Conservation (phyloP, 495 filamentous ascomycete genomes). For the Lentithecium fluviatile region DNA sequence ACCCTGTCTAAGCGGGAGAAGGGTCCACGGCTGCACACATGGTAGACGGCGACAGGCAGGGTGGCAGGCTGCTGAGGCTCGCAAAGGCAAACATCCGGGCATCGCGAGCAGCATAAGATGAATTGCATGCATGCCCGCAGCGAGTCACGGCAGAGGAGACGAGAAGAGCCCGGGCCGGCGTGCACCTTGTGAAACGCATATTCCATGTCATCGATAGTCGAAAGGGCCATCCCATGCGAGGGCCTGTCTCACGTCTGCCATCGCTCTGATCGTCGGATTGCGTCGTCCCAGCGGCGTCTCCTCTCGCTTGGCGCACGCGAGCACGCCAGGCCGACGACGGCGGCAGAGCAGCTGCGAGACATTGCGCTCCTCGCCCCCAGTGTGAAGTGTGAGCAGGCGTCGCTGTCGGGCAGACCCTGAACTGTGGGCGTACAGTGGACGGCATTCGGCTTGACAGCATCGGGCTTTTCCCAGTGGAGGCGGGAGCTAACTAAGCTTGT, state of each 20-base stretch:
- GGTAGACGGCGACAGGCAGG: slow-evolving; percentile 10
- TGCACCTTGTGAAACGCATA: slow-evolving; percentile 28
- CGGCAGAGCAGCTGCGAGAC: background rate
- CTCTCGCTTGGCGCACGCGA: slow-evolving; percentile 14
- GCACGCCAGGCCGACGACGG: background rate
- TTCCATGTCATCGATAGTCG: slow-evolving; percentile 17
- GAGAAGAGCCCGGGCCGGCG: slow-evolving; percentile 3
- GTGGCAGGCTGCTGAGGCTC: background rate
- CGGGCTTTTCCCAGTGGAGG: no score
- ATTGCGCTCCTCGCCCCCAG: background rate
- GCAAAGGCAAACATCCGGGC: no score
- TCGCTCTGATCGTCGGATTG: slow-evolving; percentile 20
- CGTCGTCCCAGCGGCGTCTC: slow-evolving; percentile 14
- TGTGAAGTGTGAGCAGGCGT: background rate
- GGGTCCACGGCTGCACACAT: slow-evolving; percentile 1
- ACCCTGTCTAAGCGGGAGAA: background rate
- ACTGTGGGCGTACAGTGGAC: background rate
- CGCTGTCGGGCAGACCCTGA: background rate
- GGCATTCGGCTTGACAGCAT: no score
- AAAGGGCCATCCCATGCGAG: slow-evolving; percentile 25
- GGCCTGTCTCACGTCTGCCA: slow-evolving; percentile 22
- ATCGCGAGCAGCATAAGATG: background rate
- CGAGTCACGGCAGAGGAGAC: background rate
- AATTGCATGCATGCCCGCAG: background rate
- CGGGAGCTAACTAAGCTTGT: no score